These are phyloP conservation scores for Coniochaeta prunicola DNA, from an alignment of 2,329 filamentous ascomycete species.

Conservation along the genomic window DNA sequence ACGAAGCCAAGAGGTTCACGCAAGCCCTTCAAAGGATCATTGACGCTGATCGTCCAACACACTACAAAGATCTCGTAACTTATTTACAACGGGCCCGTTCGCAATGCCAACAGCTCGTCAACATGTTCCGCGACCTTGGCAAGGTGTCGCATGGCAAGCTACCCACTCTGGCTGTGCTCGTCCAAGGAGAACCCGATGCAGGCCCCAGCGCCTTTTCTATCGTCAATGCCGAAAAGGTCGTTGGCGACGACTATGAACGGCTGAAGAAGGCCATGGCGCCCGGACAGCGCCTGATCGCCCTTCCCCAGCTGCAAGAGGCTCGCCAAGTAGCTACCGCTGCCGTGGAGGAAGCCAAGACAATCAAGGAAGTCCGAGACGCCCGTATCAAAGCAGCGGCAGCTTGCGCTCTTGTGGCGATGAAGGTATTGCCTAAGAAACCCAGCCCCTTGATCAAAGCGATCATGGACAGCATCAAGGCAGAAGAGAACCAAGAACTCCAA, in stretches of 20 bases:
- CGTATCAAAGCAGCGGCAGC: conserved; percentile 82
- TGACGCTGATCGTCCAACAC: conserved; percentile 70
- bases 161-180: conserved; percentile 78
- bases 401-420: conserved; percentile 81
- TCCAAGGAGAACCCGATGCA: conserved; percentile 87
- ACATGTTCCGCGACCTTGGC: conserved; percentile 85
- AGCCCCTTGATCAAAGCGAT: conserved; percentile 89
- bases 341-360: conserved; percentile 69
- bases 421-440: conserved; percentile 84
- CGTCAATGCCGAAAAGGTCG: conserved; percentile 77
- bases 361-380: conserved; percentile 77
- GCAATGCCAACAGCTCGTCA: conserved; percentile 83
- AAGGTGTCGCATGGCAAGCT: conserved; percentile 70
- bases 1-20: conserved; percentile 52
- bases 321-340: conserved; percentile 61
- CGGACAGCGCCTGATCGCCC: conserved; percentile 77
- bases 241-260: conserved; percentile 77
- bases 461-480: conserved; percentile 96
- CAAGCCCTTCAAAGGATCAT: conserved; percentile 65
- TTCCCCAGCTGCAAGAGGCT: conserved; percentile 71
- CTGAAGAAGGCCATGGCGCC: conserved; percentile 85
- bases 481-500: conserved; percentile 86
- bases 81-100: conserved; percentile 84
- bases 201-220: conserved; percentile 91
- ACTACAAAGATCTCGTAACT: conserved; percentile 85